Evolutionary conservation across 208 protist genomes (phyloP).

Genomic region (Crithidia sp.): DNA sequence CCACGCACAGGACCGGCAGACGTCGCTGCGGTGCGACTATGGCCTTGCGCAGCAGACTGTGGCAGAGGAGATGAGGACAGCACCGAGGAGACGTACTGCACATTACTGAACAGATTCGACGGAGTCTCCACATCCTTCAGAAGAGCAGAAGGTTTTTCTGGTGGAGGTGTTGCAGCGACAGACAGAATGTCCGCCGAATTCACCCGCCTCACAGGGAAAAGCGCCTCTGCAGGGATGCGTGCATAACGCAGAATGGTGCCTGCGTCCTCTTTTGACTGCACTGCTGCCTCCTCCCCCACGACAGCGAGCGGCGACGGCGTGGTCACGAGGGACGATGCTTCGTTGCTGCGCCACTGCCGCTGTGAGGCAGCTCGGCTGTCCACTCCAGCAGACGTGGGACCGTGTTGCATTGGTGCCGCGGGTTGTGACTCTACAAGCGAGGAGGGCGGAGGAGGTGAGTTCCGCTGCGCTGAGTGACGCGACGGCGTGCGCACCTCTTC

Average conservation of each 20-base stretch:
- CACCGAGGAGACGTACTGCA: slow-evolving; percentile 1
- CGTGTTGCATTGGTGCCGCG: too few species aligned
- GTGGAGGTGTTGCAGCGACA: background rate
- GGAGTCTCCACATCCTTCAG: background rate
- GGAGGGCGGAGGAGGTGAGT: background rate
- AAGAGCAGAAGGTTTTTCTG: background rate
- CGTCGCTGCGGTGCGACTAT: too few species aligned
- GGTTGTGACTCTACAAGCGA: too few species aligned
- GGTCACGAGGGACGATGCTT: too few species aligned
- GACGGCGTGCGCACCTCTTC: background rate
- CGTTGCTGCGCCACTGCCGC: too few species aligned
- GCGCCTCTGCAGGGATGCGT: background rate
- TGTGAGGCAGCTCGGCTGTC: too few species aligned
- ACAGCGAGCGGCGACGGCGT: too few species aligned
- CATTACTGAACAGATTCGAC: background rate
- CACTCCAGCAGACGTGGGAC: too few species aligned
- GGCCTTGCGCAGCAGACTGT: too few species aligned
- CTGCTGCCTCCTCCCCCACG: too few species aligned
- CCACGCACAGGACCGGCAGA: background rate
- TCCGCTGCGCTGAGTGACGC: background rate
- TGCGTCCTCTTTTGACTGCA: background rate
- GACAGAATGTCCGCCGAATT: background rate
- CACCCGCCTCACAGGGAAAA: background rate
- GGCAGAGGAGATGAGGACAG: background rate
- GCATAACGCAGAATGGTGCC: slow-evolving; percentile 11